These are phyloP conservation scores for Colletotrichum aenigma DNA, from an alignment of 2,329 filamentous ascomycete genomes.

Conservation along the genomic window DNA sequence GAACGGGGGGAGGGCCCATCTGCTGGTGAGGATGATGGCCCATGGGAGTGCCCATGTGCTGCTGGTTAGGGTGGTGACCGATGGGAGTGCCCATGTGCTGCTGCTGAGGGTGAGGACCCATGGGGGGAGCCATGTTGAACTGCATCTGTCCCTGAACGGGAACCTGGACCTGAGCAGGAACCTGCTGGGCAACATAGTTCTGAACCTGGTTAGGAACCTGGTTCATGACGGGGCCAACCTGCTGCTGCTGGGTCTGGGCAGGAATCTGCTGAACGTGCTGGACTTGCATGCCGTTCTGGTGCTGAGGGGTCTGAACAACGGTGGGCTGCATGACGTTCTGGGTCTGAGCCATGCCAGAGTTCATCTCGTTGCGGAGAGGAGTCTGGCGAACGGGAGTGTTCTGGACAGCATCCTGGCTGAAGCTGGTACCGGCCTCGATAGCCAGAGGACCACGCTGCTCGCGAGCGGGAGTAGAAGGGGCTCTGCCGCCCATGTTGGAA, in stretches of 20 bases:
- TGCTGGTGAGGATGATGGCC: not conserved
- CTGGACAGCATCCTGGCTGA: not conserved
- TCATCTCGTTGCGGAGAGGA: not conserved
- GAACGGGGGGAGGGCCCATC: not conserved
- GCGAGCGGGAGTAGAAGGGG: constrained; percentile 9
- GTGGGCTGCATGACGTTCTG: not conserved
- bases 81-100: constrained; percentile 4
- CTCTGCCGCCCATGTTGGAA: not conserved
- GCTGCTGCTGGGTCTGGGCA: not conserved
- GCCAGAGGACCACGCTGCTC: not conserved
- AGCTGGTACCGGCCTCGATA: constrained; percentile 1
- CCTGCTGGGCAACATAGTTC: not conserved
- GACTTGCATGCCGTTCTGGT: not conserved
- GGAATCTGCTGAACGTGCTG: not conserved
- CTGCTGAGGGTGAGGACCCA: not conserved
- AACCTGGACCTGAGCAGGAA: not conserved
- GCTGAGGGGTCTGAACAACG: not conserved
- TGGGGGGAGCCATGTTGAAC: not conserved
- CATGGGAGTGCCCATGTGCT: not conserved
- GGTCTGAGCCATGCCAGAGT: not conserved
- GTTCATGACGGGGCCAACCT: not conserved
- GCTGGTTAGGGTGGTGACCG: not conserved
- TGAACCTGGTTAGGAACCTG: not conserved
- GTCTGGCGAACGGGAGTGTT: not conserved
- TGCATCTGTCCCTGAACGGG: constrained; percentile 1